Evolutionary conservation across 176 grass and related monocot genomes (phyloP).

Genomic region (Oryza coarctata): DNA sequence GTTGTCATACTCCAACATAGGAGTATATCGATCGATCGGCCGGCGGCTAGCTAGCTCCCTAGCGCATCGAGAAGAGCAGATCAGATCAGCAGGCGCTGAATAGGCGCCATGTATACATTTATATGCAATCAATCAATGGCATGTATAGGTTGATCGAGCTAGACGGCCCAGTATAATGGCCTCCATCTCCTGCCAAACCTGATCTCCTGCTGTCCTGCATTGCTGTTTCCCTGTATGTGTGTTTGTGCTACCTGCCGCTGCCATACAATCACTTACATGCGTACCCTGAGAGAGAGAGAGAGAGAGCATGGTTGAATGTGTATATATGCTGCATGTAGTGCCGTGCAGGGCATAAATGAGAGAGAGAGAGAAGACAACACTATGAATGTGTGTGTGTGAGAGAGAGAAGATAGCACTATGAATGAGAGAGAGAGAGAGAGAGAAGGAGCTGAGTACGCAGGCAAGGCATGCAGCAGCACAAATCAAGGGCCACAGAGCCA

Average conservation of each 20-base stretch:
- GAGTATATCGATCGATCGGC: no score
- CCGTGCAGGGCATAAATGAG: no score
- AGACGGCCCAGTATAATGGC: no score
- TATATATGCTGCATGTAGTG: background rate
- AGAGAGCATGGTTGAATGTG: constrained; percentile 11
- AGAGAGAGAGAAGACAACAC: background rate
- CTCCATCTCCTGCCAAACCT: background rate
- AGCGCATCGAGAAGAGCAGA: no score
- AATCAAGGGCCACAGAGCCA: constrained; percentile 41
- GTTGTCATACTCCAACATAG: no score
- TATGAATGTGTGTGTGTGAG: constrained; percentile 10
- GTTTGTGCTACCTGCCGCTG: background rate
- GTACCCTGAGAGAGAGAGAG: background rate
- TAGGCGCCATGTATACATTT: no score
- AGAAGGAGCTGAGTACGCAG: background rate
- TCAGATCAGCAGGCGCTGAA: no score
- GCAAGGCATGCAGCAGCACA: constrained; percentile 28
- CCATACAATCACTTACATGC: background rate
- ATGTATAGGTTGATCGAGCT: no score
- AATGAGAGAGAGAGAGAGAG: constrained; percentile 11
- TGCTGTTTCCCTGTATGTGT: constrained; percentile 24
- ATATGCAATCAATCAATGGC: no score
- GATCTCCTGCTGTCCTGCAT: background rate
- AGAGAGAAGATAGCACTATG: background rate
- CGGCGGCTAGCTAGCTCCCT: no score